Conservation (phyloP, 208 protist species). For the Acanthamoeba castellanii region DNA sequence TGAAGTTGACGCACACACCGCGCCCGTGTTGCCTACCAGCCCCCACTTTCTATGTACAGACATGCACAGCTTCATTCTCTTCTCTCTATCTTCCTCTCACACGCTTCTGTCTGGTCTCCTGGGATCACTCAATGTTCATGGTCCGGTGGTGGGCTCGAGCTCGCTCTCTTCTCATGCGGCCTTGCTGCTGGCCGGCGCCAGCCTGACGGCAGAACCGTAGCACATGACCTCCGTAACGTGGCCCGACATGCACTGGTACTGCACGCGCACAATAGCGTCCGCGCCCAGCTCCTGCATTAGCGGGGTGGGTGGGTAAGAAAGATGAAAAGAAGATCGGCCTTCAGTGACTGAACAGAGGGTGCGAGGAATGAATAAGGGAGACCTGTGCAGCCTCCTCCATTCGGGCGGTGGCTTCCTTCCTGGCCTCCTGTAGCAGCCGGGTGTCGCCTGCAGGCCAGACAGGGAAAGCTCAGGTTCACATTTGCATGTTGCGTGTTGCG, state of each 20-base stretch:
- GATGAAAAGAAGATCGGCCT: not conserved
- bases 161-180: not conserved
- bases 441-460: conserved; percentile 9
- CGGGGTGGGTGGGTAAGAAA: not conserved
- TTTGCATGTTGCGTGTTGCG: too few species aligned
- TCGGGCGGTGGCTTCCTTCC: conserved; percentile 27
- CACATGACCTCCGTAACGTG: conserved; percentile 43
- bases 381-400: conserved; percentile 27
- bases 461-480: not conserved
- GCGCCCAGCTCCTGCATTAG: conserved; percentile 15
- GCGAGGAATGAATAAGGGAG: not conserved
- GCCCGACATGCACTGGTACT: conserved; percentile 46
- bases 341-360: not conserved
- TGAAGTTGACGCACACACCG: too few species aligned
- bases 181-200: not conserved
- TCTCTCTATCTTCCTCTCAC: too few species aligned
- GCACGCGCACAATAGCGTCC: conserved; percentile 48
- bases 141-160: too few species aligned
- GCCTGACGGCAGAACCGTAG: conserved; percentile 49
- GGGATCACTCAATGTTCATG: too few species aligned
- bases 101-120: too few species aligned
- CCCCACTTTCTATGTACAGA: too few species aligned
- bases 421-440: conserved; percentile 49
- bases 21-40: too few species aligned
- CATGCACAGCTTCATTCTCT: too few species aligned